Conservation (phyloP, 2,329 filamentous ascomycete species). For the Xylariaceae sp. region DNA sequence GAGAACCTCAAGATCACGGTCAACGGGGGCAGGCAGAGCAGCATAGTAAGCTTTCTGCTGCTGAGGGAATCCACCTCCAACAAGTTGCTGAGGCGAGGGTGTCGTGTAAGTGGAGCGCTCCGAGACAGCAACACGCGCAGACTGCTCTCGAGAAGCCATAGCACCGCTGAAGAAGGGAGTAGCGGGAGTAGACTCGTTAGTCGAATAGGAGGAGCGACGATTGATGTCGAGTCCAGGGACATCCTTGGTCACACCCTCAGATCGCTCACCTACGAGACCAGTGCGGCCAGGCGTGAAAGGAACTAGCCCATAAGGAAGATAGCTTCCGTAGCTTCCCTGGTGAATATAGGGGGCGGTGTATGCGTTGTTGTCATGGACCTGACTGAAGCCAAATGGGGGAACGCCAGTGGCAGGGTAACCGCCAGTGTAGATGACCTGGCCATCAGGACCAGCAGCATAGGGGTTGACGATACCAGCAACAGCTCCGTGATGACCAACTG, state of each 20-base stretch:
- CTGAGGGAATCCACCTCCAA: conserved; percentile 33
- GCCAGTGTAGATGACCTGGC: conserved; percentile 25
- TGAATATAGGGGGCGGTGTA: conserved; percentile 29
- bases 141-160: conserved; percentile 54
- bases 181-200: conserved; percentile 61
- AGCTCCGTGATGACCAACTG: conserved; percentile 16
- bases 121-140: conserved; percentile 52
- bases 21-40: conserved; percentile 30
- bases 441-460: conserved; percentile 28
- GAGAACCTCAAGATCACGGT: conserved; percentile 58
- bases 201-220: conserved; percentile 64
- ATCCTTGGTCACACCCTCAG: conserved; percentile 45
- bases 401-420: conserved; percentile 17
- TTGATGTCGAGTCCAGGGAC: conserved; percentile 58
- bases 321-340: conserved; percentile 31
- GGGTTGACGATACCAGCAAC: conserved; percentile 26
- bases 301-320: conserved; percentile 35
- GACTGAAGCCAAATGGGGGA: conserved; percentile 21
- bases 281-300: conserved; percentile 46
- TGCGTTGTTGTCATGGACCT: conserved; percentile 16
- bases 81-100: conserved; percentile 59
- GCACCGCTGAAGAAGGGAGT: conserved; percentile 62
- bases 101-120: conserved; percentile 64
- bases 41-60: conserved; percentile 36
- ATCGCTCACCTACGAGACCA: conserved; percentile 39